These are phyloP conservation scores for Anaeromyces robustus DNA, from an alignment of 192 early-diverging fungal genomes.

Conservation along the genomic window DNA sequence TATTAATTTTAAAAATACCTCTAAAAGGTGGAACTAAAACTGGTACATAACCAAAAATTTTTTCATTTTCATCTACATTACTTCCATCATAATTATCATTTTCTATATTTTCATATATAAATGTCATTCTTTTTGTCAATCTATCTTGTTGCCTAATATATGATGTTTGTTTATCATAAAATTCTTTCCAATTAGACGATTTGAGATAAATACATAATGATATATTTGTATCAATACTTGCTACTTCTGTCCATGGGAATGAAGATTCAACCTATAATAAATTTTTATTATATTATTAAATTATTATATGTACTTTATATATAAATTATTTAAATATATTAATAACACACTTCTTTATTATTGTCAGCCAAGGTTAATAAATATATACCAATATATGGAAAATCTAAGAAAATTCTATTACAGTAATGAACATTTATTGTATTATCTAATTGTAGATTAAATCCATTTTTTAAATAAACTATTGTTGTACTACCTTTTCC, in stretches of 20 bases:
- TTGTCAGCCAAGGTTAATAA: background rate
- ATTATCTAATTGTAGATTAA: background rate
- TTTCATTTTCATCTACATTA: background rate
- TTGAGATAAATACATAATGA: background rate
- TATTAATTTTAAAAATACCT: background rate
- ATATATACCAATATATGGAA: background rate
- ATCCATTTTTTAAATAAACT: background rate
- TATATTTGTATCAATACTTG: background rate
- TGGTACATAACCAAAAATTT: background rate
- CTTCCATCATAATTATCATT: background rate
- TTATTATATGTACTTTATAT: no score
- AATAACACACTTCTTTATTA: background rate
- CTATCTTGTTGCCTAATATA: background rate
- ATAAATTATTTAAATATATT: no score
- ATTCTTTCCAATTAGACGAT: background rate
- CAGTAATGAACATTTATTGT: background rate
- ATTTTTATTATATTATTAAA: background rate
- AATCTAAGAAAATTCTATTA: background rate
- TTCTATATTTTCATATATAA: background rate
- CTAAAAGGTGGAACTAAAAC: background rate
- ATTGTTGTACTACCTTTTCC: background rate
- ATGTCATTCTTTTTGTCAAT: background rate
- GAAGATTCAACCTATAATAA: background rate
- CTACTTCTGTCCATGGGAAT: background rate
- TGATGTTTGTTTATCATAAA: background rate